Base-by-base conservation (phyloP, 192 early-diverging fungal genomes). In the Haplosporangium gracile region DNA sequence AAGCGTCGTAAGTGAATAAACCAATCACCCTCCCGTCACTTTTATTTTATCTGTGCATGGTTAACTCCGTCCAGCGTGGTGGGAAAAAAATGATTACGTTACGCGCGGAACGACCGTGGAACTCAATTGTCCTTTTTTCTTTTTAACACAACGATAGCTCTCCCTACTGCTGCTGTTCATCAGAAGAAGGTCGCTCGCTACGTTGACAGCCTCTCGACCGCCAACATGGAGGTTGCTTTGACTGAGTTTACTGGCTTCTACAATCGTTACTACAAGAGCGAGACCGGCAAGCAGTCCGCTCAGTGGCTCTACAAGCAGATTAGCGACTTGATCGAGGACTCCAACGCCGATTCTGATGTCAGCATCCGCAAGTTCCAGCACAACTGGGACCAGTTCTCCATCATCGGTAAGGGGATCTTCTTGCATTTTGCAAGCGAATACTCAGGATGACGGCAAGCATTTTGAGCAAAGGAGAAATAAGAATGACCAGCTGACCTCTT, bases 261-360 rank as follows among this genome's bases (percentile, higher is more conserved):
- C 55, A 99, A 93, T 77, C 94, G 98, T 22, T 98, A 98, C 89
- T 99, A 96, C 91, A 95, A 95, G 78, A 93, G 93, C 57, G 76
- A 92, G 68, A 90, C 90, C 60, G 95, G 95, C 5, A 89, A 85
- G 39, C 76, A 93, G 74, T 95, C 95, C 26, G 93, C 92, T 36
- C 75, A 92, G 72, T 97, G 95, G 95, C 91, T 97, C 72, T 89
- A 91, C 78, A 76, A 87, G 18, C 91, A 95, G 72, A 86, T 96
- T 16, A 70, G 88, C 55, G 76, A 80, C 22, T 76, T 94, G 20
- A 90, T 92, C 2, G 75, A 85, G 6, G 80, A 80, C 4, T 77
- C 88, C 20, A 60, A 80, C 0, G 63, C 63, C 7, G 73, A 78
- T 0, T 82, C 82, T 4, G 91, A 94, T 74, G 91, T 96, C 40